phyloP scores from a whole-genome alignment of 106 monocot species.

The Vanilla planifolia region DNA sequence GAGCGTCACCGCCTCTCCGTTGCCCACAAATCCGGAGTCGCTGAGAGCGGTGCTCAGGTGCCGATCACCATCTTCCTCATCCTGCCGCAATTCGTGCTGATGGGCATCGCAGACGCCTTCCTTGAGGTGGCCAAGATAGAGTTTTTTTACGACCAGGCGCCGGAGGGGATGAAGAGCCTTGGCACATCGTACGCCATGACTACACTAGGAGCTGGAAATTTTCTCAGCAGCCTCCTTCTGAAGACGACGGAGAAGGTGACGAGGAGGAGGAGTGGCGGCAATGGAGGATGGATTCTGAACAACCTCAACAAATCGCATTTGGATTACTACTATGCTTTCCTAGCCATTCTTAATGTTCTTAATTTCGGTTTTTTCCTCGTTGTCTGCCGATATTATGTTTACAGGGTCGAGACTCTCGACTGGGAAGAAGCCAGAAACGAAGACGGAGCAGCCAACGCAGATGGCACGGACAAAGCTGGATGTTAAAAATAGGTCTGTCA shows the following conservation, averaged over 20 bases:
- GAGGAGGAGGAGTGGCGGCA: slow-evolving; percentile 7
- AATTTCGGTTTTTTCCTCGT: slow-evolving; percentile 5
- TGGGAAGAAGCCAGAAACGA: too few relatives aligned
- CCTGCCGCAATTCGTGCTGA: slow-evolving; percentile 47
- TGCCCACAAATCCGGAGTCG: slow-evolving; percentile 10
- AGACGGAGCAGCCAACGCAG: too few relatives aligned
- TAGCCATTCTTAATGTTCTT: slow-evolving; percentile 9
- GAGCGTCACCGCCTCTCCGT: slow-evolving; percentile 19
- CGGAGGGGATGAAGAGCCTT: slow-evolving; percentile 54
- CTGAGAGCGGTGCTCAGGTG: not conserved
- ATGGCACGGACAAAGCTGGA: too few relatives aligned
- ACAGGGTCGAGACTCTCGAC: not conserved
- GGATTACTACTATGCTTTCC: slow-evolving; percentile 13
- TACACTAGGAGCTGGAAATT: slow-evolving; percentile 33
- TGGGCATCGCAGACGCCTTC: slow-evolving; percentile 54
- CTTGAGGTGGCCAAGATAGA: slow-evolving; percentile 37
- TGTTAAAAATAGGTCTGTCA: too few relatives aligned
- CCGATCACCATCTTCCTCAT: slow-evolving; percentile 36
- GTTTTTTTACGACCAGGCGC: slow-evolving; percentile 63
- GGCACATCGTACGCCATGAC: slow-evolving; percentile 41
- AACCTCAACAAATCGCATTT: slow-evolving; percentile 6
- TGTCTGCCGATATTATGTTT: slow-evolving; percentile 1
- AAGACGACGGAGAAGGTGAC: slow-evolving; percentile 21
- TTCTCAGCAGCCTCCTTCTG: slow-evolving; percentile 48
- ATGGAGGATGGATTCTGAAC: slow-evolving; percentile 41